Conservation (phyloP, 371 early-diverging fungal species). For the Mortierella sp. region DNA sequence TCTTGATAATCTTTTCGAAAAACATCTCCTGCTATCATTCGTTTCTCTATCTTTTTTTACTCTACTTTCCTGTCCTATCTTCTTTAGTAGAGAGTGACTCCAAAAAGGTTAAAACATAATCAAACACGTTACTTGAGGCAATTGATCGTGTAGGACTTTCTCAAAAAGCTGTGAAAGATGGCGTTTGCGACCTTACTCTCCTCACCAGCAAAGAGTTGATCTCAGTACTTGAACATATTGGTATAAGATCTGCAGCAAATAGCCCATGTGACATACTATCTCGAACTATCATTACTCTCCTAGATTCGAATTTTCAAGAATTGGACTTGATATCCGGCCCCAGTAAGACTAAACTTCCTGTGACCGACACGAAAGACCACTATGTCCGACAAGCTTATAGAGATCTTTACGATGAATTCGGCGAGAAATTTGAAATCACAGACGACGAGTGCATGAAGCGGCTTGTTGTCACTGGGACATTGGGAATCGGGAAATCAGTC, state of each 20-base stretch:
- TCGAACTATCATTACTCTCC: constrained; percentile 7
- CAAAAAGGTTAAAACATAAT: too few relatives aligned
- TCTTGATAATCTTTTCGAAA: too few relatives aligned
- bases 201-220: constrained; percentile 24
- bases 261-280: constrained; percentile 8
- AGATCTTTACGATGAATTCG: constrained; percentile 23
- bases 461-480: constrained; percentile 22
- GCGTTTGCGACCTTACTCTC: constrained; percentile 11
- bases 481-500: constrained; percentile 37
- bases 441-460: too few relatives aligned
- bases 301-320: background rate
- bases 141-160: constrained; percentile 30
- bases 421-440: constrained; percentile 2
- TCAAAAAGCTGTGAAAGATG: constrained; percentile 22
- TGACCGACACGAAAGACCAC: constrained; percentile 14
- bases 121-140: too few relatives aligned
- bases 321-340: constrained; percentile 13
- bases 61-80: too few relatives aligned
- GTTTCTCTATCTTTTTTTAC: too few relatives aligned
- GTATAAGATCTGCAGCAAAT: constrained; percentile 1
- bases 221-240: constrained; percentile 18
- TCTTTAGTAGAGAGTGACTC: too few relatives aligned
- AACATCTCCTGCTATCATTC: too few relatives aligned
- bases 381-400: constrained; percentile 31
- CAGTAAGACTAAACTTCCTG: constrained; percentile 14